phyloP scores from a whole-genome alignment of 306 rosid genomes.

The Quercus variabilis region DNA sequence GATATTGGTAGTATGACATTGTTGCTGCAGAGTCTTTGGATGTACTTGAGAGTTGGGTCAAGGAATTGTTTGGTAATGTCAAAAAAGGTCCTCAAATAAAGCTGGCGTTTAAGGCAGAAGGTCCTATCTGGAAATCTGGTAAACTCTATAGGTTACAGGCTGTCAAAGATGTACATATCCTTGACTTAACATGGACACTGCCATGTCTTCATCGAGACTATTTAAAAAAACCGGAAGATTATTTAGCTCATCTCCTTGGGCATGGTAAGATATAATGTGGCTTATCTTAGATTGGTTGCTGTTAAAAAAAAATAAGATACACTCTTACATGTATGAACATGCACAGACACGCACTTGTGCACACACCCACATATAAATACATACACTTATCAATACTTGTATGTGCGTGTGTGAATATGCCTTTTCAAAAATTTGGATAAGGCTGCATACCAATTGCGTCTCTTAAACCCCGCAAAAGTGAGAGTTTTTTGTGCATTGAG shows the following conservation, averaged over 20 bases:
- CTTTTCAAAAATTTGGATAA: too few species aligned
- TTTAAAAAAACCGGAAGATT: slow-evolving; percentile 88
- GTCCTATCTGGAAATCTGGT: slow-evolving; percentile 82
- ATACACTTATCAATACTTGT: too few species aligned
- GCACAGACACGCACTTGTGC: too few species aligned
- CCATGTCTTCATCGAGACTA: slow-evolving; percentile 74
- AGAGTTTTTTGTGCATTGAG: too few species aligned
- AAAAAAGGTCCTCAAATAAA: slow-evolving; percentile 57
- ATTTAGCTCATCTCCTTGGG: slow-evolving; percentile 93
- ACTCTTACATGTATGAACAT: background rate
- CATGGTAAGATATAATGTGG: slow-evolving; percentile 62
- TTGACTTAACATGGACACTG: slow-evolving; percentile 77
- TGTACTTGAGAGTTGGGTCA: slow-evolving; percentile 83
- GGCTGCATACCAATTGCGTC: too few species aligned
- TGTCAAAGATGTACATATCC: slow-evolving; percentile 85
- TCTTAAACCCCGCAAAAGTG: too few species aligned
- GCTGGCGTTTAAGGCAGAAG: slow-evolving; percentile 59
- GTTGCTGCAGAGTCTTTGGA: slow-evolving; percentile 82
- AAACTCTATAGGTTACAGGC: slow-evolving; percentile 81
- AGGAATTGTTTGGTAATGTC: slow-evolving; percentile 69
- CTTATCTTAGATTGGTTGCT: background rate
- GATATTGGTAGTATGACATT: slow-evolving; percentile 16
- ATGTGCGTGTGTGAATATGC: too few species aligned
- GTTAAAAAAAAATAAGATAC: background rate
- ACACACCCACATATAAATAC: background rate